These are phyloP conservation scores for Mycena crocata DNA, from an alignment of 768 basidiomycete genomes.

Conservation along the genomic window DNA sequence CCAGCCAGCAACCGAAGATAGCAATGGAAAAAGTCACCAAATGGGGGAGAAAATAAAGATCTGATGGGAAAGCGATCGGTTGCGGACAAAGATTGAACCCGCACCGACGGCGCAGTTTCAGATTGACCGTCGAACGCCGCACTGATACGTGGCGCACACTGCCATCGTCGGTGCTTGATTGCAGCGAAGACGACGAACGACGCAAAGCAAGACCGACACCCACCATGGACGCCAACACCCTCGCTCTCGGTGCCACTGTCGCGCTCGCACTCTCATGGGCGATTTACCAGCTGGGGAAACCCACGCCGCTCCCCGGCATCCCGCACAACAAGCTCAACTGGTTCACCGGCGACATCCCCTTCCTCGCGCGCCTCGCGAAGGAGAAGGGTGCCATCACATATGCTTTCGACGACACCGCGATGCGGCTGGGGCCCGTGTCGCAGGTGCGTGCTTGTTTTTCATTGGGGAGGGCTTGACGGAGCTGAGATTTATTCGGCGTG, in stretches of 20 bases:
- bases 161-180: too few relatives aligned
- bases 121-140: too few relatives aligned
- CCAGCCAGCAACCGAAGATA: too few relatives aligned
- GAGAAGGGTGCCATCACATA: constrained; percentile 16
- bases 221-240: constrained; percentile 7
- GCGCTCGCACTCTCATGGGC: constrained; percentile 10
- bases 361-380: constrained; percentile 4
- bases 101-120: too few relatives aligned
- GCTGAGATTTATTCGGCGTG: neutral
- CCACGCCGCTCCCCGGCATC: constrained; percentile 15
- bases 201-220: too few relatives aligned
- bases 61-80: too few relatives aligned
- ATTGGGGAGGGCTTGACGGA: too few relatives aligned
- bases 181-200: too few relatives aligned
- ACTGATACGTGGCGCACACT: too few relatives aligned
- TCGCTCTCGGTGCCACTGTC: constrained; percentile 7
- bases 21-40: too few relatives aligned
- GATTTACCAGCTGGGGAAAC: constrained; percentile 18
- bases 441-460: constrained; percentile 3
- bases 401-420: constrained; percentile 23
- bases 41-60: too few relatives aligned
- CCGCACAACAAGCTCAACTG: constrained; percentile 18
- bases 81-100: too few relatives aligned
- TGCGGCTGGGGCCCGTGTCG: constrained; percentile 18
- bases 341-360: constrained; percentile 17